A percentile compares a stretch with the other conserved stretches of the same genome.
Conservation (phyloP, 495 filamentous ascomycete genomes). For the Platismatia glauca region DNA sequence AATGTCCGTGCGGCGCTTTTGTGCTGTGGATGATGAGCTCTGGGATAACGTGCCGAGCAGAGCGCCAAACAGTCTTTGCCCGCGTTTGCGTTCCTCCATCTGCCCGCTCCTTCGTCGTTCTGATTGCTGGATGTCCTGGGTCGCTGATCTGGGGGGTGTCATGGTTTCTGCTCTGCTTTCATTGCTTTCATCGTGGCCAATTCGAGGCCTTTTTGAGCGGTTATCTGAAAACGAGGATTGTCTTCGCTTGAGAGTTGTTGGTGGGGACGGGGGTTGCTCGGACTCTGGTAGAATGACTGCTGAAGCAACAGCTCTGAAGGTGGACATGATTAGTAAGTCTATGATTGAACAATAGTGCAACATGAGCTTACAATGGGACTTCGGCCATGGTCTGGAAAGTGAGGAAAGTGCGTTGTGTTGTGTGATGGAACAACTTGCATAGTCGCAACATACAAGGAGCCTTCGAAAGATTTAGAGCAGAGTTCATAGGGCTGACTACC, state of each 20-base stretch:
- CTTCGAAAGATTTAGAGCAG: neutral
- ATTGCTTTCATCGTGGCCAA: conserved; percentile 32
- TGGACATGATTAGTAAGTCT: neutral
- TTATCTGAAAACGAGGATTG: conserved; percentile 48
- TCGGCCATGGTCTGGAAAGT: conserved; percentile 21
- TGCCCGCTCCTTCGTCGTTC: conserved; percentile 41
- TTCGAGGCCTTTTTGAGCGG: conserved; percentile 47
- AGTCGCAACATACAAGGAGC: neutral
- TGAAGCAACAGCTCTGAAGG: conserved; percentile 48
- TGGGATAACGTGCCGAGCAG: conserved; percentile 82
- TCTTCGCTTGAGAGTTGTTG: conserved; percentile 43
- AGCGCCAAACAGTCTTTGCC: conserved; percentile 82
- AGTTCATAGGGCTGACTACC: neutral
- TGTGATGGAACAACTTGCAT: neutral
- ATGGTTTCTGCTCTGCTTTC: conserved; percentile 17
- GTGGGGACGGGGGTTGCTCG: conserved; percentile 26
- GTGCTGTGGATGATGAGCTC: conserved; percentile 55
- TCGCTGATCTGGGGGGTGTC: conserved; percentile 14
- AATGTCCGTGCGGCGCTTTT: conserved; percentile 76
- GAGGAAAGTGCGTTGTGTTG: neutral
- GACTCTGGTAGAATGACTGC: conserved; percentile 55
- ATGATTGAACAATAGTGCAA: neutral
- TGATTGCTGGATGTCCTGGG: conserved; percentile 28
- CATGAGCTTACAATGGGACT: conserved; percentile 27
- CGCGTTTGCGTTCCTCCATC: conserved; percentile 76